A percentile compares a stretch with the other conserved stretches of the same genome.
Conservation (phyloP, 164 flowering plant species). For the Magnolia officinalis region DNA sequence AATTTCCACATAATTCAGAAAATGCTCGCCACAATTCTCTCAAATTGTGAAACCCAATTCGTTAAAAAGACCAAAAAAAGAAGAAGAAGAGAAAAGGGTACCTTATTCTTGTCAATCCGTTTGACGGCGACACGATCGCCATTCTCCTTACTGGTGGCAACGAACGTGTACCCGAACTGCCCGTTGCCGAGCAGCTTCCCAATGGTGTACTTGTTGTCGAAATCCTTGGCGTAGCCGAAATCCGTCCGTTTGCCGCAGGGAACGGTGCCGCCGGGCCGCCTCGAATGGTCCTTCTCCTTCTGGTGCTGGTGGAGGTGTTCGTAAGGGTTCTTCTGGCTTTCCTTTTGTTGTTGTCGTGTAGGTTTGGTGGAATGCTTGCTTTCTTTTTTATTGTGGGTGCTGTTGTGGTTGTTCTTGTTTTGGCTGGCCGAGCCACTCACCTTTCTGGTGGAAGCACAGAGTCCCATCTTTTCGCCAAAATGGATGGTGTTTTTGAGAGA, state of each 20-base stretch:
- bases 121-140: slow-evolving; percentile 95
- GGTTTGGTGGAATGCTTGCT: slow-evolving; percentile 10
- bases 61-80: background rate
- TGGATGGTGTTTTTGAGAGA: background rate
- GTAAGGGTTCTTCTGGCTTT: slow-evolving; percentile 2
- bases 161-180: slow-evolving; percentile 92
- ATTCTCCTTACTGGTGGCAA: slow-evolving; percentile 61
- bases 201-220: slow-evolving; percentile 50
- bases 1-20: background rate
- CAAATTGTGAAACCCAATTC: background rate
- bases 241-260: slow-evolving; percentile 87
- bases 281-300: slow-evolving; percentile 27
- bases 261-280: slow-evolving; percentile 31
- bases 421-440: slow-evolving; percentile 66
- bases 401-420: slow-evolving; percentile 4
- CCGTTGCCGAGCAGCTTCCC: slow-evolving; percentile 95
- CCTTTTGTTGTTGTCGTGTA: slow-evolving; percentile 5
- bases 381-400: slow-evolving; percentile 10
- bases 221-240: slow-evolving; percentile 84
- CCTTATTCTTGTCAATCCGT: slow-evolving; percentile 91
- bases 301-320: background rate
- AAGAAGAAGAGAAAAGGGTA: slow-evolving; percentile 10
- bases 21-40: background rate
- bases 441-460: slow-evolving; percentile 64
- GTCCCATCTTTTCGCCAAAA: slow-evolving; percentile 50